These are phyloP conservation scores for Boletus chippewaensis DNA, from an alignment of 1,284 basidiomycete genomes.

Conservation along the genomic window DNA sequence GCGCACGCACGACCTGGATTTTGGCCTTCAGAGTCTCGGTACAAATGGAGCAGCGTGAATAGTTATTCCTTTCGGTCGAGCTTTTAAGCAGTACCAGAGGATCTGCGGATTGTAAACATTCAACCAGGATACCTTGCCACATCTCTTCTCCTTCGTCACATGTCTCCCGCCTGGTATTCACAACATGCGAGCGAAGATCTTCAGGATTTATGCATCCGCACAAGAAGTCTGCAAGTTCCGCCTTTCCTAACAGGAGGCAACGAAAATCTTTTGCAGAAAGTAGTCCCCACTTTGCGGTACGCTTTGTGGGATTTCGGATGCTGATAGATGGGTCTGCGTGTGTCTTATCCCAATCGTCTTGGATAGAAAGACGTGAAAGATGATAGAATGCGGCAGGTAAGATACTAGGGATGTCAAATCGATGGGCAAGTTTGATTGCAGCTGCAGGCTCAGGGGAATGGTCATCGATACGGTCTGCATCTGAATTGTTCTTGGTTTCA, in stretches of 20 bases:
- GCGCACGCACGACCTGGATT: not conserved
- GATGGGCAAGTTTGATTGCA: constrained; percentile 9
- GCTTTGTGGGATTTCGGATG: not conserved
- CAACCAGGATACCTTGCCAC: not conserved
- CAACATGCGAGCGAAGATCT: not conserved
- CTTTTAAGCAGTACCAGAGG: constrained; percentile 3
- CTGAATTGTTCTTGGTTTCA: not conserved
- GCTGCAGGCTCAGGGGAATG: constrained; percentile 11
- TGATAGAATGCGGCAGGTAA: constrained; percentile 16
- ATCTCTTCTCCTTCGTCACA: not conserved
- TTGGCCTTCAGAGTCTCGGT: not conserved
- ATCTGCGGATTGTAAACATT: constrained; percentile 1
- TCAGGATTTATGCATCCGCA: not conserved
- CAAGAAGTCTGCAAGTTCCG: not conserved
- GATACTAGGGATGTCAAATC: constrained; percentile 9
- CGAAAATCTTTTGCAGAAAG: constrained; percentile 8
- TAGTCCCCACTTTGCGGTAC: constrained; percentile 10
- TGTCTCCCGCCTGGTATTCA: not conserved
- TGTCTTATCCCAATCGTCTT: constrained; percentile 12
- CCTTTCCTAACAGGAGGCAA: constrained; percentile 11
- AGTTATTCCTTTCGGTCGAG: not conserved
- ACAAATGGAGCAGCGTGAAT: not conserved
- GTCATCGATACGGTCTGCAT: not conserved
- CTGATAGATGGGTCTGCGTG: not conserved
- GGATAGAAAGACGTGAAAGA: constrained; percentile 13